Evolutionary conservation across 2,329 filamentous ascomycete species (phyloP).

Genomic region (Thelonectria blattea): DNA sequence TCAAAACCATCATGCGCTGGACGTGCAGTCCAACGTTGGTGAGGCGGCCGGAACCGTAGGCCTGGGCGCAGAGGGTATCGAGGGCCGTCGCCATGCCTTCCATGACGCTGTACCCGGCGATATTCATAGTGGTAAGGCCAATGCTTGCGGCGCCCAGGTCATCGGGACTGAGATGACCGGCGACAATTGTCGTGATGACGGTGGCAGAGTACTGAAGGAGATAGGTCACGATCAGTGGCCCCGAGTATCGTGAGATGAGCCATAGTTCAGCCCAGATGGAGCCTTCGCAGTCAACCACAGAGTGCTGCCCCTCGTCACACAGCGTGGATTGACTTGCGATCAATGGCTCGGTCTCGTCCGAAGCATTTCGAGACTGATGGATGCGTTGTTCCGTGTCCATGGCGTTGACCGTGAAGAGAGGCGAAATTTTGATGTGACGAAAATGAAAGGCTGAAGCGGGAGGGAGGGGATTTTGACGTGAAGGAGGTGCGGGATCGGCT

Average conservation of each 20-base stretch:
- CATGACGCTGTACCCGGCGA: constrained; percentile 54
- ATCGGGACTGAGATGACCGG: constrained; percentile 59
- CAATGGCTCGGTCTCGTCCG: constrained; percentile 23
- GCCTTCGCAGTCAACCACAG: not conserved
- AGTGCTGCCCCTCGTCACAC: not conserved
- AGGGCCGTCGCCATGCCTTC: constrained; percentile 39
- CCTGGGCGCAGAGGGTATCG: constrained; percentile 37
- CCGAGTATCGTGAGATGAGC: constrained; percentile 40
- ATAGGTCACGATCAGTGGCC: constrained; percentile 58
- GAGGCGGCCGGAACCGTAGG: constrained; percentile 48
- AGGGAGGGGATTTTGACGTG: not conserved
- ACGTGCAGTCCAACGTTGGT: constrained; percentile 58
- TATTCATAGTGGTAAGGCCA: constrained; percentile 60
- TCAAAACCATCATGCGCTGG: constrained; percentile 58
- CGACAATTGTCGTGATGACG: constrained; percentile 57
- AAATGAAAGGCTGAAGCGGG: not conserved
- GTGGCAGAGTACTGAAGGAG: constrained; percentile 60
- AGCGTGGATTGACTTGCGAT: not conserved
- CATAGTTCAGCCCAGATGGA: constrained; percentile 28
- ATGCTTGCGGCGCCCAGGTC: constrained; percentile 59
- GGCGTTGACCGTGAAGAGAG: not conserved
- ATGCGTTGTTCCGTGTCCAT: not conserved
- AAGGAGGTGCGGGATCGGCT: not conserved
- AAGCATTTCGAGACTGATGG: too few relatives aligned
- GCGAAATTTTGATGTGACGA: too few relatives aligned